Evolutionary conservation across 306 rosid species (phyloP).

Genomic region (Trichosanthes cucumerina): DNA sequence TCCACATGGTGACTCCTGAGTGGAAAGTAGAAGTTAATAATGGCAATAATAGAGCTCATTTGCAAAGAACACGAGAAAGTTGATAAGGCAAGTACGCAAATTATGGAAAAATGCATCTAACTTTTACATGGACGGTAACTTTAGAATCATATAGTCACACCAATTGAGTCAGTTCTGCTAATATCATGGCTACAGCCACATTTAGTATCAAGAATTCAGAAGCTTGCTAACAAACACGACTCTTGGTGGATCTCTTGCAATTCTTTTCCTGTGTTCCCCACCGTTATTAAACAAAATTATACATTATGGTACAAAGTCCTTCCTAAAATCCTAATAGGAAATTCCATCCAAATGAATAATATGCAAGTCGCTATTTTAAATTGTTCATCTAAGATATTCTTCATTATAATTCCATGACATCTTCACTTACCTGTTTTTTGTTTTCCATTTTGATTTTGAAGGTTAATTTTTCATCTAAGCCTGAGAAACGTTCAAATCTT

Average conservation of each 20-base stretch:
- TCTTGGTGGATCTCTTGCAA: not conserved
- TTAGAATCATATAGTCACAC: not conserved
- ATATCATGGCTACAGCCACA: not conserved
- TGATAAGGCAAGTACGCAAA: not conserved
- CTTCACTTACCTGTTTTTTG: not conserved
- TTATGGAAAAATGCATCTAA: not conserved
- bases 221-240: not conserved
- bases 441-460: not conserved
- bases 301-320: not conserved
- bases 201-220: not conserved
- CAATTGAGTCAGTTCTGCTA: not conserved
- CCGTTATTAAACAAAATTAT: not conserved
- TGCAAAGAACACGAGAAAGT: slow-evolving; percentile 8
- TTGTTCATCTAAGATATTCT: not conserved
- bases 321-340: not conserved
- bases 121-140: not conserved
- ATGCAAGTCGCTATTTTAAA: not conserved
- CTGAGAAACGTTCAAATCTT: not conserved
- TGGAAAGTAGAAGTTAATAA: not conserved
- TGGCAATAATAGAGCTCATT: slow-evolving; percentile 12
- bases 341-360: not conserved
- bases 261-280: not conserved
- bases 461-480: not conserved
- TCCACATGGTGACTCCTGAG: slow-evolving; percentile 71
- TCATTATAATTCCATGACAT: not conserved